Evolutionary conservation across 2,329 filamentous ascomycete species (phyloP), one percentile per base, ranked within the genome.

Genomic region (Fonsecaea multimorphosa): DNA sequence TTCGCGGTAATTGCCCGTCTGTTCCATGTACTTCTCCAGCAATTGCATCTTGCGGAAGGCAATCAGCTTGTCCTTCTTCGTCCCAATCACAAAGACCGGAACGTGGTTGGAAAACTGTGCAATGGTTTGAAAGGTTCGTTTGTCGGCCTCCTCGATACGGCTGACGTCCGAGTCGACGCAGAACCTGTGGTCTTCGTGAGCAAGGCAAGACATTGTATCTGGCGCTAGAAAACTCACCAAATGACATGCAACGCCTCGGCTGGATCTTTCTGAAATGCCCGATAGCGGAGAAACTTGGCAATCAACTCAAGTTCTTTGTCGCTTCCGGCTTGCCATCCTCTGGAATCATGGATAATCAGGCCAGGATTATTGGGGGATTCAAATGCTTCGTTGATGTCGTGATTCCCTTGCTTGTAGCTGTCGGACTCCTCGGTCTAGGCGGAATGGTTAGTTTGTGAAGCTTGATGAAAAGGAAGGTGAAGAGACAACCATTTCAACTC

Each of bases 91-190:
- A 11, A 77, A 74, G 22, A 77, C 73, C 2, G 76, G 75, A 9
- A 76, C 73, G 34, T 77, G 72, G 22, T 75, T 71, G 34, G 74
- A 74, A 56, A 71, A 68, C 44, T 74, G 74, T 8, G 75, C 73
- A 29, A 74, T 73, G 31, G 69, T 72, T 63, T 74, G 74, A 22
- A 77, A 73, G 29, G 74, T 75, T 52, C 71, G 70, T 40, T 74
- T 76, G 31, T 75, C 75, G 7, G 72, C 76, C 56, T 76, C 75
- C 60, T 75, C 68, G 32, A 74, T 75, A 31, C 75, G 71, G 40
- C 73, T 70, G 51, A 74, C 75, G 61, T 75, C 75, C 40, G 76
- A 74, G 52, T 77, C 75, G 19, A 77, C 70, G 67, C 75, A 77
- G 56, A 77, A 76, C 75, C 75, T 73, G 58, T 24, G 9, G 9